These are phyloP conservation scores for Lipomyces spencermartinsiae DNA, from an alignment of 805 yeast species.

Conservation along the genomic window DNA sequence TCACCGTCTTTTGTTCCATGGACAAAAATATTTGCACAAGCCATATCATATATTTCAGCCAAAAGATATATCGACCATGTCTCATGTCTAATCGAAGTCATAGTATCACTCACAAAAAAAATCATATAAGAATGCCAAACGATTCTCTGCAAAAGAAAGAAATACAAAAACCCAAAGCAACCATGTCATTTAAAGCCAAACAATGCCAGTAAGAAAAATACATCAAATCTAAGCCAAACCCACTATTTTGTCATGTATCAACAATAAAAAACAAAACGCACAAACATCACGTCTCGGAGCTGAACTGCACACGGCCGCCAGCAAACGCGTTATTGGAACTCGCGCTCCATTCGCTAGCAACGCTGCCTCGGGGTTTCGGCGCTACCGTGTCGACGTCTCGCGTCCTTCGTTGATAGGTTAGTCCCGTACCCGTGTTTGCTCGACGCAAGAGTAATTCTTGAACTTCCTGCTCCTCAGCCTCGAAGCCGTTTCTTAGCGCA, in stretches of 20 bases:
- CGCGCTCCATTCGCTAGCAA: slow-evolving; percentile 11
- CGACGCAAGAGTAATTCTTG: slow-evolving; percentile 16
- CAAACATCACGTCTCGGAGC: not conserved
- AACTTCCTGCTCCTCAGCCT: slow-evolving; percentile 9
- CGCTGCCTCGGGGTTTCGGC: not conserved
- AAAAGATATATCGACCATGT: not conserved
- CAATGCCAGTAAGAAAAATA: slow-evolving; percentile 5
- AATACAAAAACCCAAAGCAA: not conserved
- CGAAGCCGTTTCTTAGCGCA: not conserved
- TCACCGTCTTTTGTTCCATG: too few species aligned
- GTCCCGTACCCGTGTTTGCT: not conserved
- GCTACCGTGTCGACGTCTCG: not conserved
- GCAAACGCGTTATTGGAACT: not conserved
- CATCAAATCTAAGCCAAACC: not conserved
- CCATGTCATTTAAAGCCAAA: not conserved
- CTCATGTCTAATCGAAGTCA: not conserved
- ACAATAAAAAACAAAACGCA: not conserved
- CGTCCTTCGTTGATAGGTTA: not conserved
- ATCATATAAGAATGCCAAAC: not conserved
- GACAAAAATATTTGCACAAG: too few species aligned
- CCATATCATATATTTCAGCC: not conserved
- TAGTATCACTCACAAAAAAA: not conserved
- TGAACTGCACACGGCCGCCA: not conserved
- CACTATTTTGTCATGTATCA: not conserved
- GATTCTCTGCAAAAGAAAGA: not conserved